A percentile compares a stretch with the other conserved stretches of the same genome.
Conservation (phyloP, 176 grass and related monocot species). For the Secale cereale region DNA sequence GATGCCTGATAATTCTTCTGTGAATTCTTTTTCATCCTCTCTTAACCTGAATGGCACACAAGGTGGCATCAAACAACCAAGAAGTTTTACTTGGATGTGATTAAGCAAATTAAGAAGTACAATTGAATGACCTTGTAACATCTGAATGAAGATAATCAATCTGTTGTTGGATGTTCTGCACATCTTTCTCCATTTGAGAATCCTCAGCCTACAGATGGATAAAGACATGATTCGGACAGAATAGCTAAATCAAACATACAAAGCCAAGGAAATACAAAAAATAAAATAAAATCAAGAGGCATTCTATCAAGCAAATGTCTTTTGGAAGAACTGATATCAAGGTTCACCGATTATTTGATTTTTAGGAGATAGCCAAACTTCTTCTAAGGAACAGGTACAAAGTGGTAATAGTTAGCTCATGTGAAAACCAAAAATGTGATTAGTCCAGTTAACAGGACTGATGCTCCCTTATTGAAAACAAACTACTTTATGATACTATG, state of each 20-base stretch:
- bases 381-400: background rate
- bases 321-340: background rate
- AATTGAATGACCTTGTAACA: constrained; percentile 55
- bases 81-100: background rate
- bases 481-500: background rate
- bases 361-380: background rate
- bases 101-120: constrained; percentile 3
- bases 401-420: background rate
- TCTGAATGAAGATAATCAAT: constrained; percentile 42
- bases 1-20: constrained; percentile 42
- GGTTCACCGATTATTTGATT: background rate
- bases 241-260: background rate
- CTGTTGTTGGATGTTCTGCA: constrained; percentile 48
- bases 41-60: constrained; percentile 47
- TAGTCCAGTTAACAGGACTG: background rate
- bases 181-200: constrained; percentile 54
- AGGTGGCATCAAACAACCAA: constrained; percentile 16
- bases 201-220: constrained; percentile 61
- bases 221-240: constrained; percentile 40
- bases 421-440: background rate
- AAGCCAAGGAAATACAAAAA: constrained; percentile 4
- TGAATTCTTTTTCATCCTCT: constrained; percentile 50
- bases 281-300: background rate
- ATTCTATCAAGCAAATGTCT: background rate
- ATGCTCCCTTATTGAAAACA: background rate